These are phyloP conservation scores for Hansenula sp. DNA, from an alignment of 1,139 yeast genomes.

Conservation along the genomic window DNA sequence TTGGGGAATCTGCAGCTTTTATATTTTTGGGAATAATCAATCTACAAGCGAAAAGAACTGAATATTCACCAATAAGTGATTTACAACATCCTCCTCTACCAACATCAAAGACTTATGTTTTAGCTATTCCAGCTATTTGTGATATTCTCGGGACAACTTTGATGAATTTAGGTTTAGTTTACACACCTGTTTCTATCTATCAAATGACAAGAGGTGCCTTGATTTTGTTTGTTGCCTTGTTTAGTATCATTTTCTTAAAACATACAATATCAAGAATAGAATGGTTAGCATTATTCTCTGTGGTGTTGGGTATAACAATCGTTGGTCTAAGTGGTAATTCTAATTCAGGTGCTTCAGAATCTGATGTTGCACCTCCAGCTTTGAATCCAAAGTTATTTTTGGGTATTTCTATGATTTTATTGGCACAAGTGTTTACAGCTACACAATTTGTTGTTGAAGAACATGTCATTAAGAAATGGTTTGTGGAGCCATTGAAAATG, in stretches of 20 bases:
- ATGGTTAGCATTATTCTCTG: constrained; percentile 61
- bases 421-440: constrained; percentile 67
- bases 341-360: constrained; percentile 19
- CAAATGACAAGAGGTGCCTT: constrained; percentile 84
- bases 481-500: constrained; percentile 57
- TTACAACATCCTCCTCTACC: constrained; percentile 21
- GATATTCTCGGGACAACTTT: constrained; percentile 73
- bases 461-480: constrained; percentile 49
- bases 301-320: constrained; percentile 62
- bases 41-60: constrained; percentile 7
- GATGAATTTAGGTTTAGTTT: constrained; percentile 69
- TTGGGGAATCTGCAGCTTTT: constrained; percentile 61
- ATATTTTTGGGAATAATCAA: constrained; percentile 29
- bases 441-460: constrained; percentile 79
- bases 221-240: constrained; percentile 70
- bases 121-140: constrained; percentile 64
- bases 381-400: constrained; percentile 29
- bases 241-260: constrained; percentile 61
- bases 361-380: constrained; percentile 10
- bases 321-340: constrained; percentile 67
- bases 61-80: constrained; percentile 4
- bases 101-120: constrained; percentile 25
- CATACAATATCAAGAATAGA: constrained; percentile 55
- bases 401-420: constrained; percentile 55
- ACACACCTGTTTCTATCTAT: constrained; percentile 78